These are phyloP conservation scores for Kalmanozyma brasiliensis DNA, from an alignment of 1,284 basidiomycete genomes.

Conservation along the genomic window DNA sequence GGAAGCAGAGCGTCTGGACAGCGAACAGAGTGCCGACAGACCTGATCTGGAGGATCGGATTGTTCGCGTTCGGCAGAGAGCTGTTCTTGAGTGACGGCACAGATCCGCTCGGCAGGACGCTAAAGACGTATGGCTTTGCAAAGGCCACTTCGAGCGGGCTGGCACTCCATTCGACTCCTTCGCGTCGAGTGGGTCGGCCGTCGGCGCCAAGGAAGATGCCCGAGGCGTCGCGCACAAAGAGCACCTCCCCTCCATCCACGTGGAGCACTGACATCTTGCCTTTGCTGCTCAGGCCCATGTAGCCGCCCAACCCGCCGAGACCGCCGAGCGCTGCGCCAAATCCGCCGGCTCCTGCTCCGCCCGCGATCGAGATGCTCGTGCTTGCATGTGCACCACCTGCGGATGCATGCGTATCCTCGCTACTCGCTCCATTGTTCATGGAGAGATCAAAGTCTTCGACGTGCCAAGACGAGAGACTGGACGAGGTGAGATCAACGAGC, in stretches of 20 bases:
- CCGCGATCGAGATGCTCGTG: slow-evolving; percentile 26
- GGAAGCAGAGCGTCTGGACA: slow-evolving; percentile 57
- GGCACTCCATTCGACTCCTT: slow-evolving; percentile 79
- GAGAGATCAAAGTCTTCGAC: slow-evolving; percentile 48
- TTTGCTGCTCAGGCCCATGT: slow-evolving; percentile 83
- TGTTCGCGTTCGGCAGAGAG: slow-evolving; percentile 32
- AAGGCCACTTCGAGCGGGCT: slow-evolving; percentile 85
- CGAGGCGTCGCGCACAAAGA: slow-evolving; percentile 39
- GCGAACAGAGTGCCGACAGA: slow-evolving; percentile 52
- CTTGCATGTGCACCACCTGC: slow-evolving; percentile 17
- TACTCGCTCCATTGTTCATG: slow-evolving; percentile 7
- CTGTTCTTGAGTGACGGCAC: slow-evolving; percentile 43
- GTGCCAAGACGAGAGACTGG: slow-evolving; percentile 38
- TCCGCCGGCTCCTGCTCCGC: slow-evolving; percentile 20
- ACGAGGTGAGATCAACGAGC: slow-evolving; percentile 39
- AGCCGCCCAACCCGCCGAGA: slow-evolving; percentile 82
- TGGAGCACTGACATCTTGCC: slow-evolving; percentile 76
- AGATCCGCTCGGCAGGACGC: slow-evolving; percentile 49
- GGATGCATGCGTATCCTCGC: slow-evolving; percentile 9
- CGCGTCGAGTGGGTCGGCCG: slow-evolving; percentile 74
- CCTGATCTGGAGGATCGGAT: slow-evolving; percentile 53
- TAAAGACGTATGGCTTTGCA: slow-evolving; percentile 84
- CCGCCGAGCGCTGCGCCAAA: slow-evolving; percentile 44
- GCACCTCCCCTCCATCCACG: slow-evolving; percentile 71
- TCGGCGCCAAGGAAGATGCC: slow-evolving; percentile 78